Evolutionary conservation across 441 rosid species (phyloP).

Genomic region (Raphanus hybrid): DNA sequence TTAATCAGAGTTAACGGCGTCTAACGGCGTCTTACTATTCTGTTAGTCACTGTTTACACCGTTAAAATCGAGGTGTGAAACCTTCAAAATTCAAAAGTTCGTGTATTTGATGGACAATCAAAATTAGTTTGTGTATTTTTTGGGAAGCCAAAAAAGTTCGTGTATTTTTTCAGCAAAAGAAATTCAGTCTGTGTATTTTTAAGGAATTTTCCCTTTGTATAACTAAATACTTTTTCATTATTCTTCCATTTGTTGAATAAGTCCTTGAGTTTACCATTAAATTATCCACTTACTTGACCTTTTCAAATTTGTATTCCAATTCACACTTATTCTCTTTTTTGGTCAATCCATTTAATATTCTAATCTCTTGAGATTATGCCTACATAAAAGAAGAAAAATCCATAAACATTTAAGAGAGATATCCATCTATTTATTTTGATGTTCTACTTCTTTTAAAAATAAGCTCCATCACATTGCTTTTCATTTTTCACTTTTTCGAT

Average conservation of each 20-base stretch:
- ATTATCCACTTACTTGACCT: background rate
- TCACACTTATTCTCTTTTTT: background rate
- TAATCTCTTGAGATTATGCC: background rate
- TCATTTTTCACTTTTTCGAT: constrained; percentile 37
- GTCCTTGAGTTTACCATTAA: background rate
- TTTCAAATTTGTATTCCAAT: background rate
- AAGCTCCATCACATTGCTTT: constrained; percentile 35
- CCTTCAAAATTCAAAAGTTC: too few relatives aligned
- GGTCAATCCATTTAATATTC: background rate
- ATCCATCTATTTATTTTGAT: background rate
- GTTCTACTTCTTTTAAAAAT: constrained; percentile 18
- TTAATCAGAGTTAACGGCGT: too few relatives aligned
- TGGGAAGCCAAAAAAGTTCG: too few relatives aligned
- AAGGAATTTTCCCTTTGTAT: too few relatives aligned
- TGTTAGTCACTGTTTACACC: too few relatives aligned
- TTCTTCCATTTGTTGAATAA: background rate
- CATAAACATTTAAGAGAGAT: constrained; percentile 6
- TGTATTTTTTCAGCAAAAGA: too few relatives aligned
- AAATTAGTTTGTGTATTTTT: too few relatives aligned
- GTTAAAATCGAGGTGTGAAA: too few relatives aligned
- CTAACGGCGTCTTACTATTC: too few relatives aligned
- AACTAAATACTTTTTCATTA: background rate
- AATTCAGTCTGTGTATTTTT: too few relatives aligned
- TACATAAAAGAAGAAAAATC: background rate
- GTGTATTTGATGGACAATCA: too few relatives aligned